Percentiles rank a stretch among this genome's conserved stretches.
Conservation (phyloP, 768 basidiomycete genomes). For the Mycena galericulata region DNA sequence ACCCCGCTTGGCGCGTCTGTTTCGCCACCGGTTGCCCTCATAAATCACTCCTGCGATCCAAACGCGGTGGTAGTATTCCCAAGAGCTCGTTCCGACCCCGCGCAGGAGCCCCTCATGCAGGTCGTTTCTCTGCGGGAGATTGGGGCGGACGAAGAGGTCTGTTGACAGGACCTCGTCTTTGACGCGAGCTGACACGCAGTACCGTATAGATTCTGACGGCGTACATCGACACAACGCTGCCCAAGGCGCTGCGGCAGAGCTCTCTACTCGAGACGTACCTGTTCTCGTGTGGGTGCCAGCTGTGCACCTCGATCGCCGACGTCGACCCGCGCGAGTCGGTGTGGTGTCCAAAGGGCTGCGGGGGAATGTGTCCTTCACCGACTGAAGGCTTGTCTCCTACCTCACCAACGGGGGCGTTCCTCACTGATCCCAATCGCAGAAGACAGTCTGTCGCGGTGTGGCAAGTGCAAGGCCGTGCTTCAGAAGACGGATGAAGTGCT, state of each 20-base stretch:
- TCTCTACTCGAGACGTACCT: slow-evolving; percentile 79
- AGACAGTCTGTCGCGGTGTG: slow-evolving; percentile 60
- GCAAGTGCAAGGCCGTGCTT: slow-evolving; percentile 63
- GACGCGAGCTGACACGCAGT: too few species aligned
- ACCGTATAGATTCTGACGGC: slow-evolving; percentile 88
- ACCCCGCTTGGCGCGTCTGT: slow-evolving; percentile 88
- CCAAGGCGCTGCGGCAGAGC: slow-evolving; percentile 63
- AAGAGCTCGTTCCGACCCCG: slow-evolving; percentile 49
- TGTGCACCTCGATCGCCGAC: slow-evolving; percentile 56
- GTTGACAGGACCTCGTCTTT: slow-evolving; percentile 23
- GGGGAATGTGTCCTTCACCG: slow-evolving; percentile 71
- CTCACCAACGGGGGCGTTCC: not conserved
- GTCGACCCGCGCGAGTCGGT: slow-evolving; percentile 78
- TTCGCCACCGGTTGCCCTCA: slow-evolving; percentile 81
- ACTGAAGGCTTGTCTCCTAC: slow-evolving; percentile 63
- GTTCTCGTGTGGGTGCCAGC: slow-evolving; percentile 77
- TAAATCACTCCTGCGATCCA: slow-evolving; percentile 91
- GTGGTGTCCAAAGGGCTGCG: slow-evolving; percentile 76
- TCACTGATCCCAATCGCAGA: slow-evolving; percentile 52
- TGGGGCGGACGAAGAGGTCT: slow-evolving; percentile 75
- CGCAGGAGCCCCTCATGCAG: slow-evolving; percentile 73
- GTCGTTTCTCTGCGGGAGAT: slow-evolving; percentile 81
- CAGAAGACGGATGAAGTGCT: slow-evolving; percentile 63
- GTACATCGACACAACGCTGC: slow-evolving; percentile 89
- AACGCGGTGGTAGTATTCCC: slow-evolving; percentile 96